These are phyloP conservation scores for Trichoderma erinaceum DNA, from an alignment of 495 filamentous ascomycete genomes.

Conservation along the genomic window DNA sequence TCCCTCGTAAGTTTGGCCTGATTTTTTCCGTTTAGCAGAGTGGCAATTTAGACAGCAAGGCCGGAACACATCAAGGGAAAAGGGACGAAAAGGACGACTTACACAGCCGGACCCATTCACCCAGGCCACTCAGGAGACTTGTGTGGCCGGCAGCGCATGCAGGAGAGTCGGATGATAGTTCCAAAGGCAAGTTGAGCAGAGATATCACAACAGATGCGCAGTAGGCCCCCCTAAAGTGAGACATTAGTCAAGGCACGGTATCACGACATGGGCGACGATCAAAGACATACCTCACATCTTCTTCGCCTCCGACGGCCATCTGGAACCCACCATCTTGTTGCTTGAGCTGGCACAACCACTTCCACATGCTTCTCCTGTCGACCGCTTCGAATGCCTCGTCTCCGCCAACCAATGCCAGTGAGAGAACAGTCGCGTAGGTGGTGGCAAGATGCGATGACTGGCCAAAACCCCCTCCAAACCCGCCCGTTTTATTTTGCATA, in stretches of 20 bases:
- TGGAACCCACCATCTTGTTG: conserved; percentile 77
- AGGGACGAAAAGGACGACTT: conserved; percentile 30
- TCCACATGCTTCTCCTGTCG: conserved; percentile 80
- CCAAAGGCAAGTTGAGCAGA: conserved; percentile 74
- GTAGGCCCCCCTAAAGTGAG: conserved; percentile 66
- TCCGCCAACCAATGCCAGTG: conserved; percentile 69
- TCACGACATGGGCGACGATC: conserved; percentile 6
- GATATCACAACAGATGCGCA: conserved; percentile 78
- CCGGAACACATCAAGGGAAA: conserved; percentile 15
- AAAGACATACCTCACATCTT: conserved; percentile 70
- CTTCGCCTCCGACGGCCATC: conserved; percentile 75
- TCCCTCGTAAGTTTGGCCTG: conserved; percentile 91
- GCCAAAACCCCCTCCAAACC: conserved; percentile 90
- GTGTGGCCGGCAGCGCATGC: conserved; percentile 39
- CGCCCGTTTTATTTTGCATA: conserved; percentile 76
- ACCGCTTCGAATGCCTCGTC: conserved; percentile 65
- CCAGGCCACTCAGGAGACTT: conserved; percentile 60
- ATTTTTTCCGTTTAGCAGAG: conserved; percentile 18
- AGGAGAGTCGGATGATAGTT: conserved; percentile 59
- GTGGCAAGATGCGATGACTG: conserved; percentile 81
- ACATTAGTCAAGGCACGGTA: background rate
- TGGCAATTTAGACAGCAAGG: conserved; percentile 1
- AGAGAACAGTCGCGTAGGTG: conserved; percentile 77
- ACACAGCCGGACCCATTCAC: conserved; percentile 78
- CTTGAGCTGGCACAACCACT: conserved; percentile 79